Percentiles rank a stretch among this genome's conserved stretches.
These are phyloP conservation scores for Xylaria venustula DNA, from an alignment of 495 filamentous ascomycete genomes.

Conservation along the genomic window DNA sequence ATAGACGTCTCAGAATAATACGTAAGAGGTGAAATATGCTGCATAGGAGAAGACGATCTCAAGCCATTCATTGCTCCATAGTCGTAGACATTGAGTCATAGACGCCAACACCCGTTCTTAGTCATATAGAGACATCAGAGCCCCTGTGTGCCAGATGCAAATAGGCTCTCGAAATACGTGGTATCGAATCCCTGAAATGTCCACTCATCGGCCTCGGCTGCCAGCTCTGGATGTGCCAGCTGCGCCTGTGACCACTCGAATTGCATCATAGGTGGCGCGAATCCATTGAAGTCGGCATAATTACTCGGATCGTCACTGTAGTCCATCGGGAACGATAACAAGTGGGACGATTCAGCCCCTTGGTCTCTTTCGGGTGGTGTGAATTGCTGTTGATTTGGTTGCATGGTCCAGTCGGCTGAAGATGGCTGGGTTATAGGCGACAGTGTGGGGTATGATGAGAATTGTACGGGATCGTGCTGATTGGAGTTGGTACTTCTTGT, in stretches of 20 bases:
- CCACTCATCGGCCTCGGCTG: conserved; percentile 40
- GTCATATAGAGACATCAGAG: background rate
- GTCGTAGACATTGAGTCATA: background rate
- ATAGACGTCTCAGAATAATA: background rate
- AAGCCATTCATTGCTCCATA: background rate
- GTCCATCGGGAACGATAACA: background rate
- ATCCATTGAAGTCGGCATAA: conserved; percentile 18
- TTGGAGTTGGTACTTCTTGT: background rate
- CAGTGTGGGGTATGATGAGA: background rate
- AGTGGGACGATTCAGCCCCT: background rate
- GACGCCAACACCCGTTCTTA: too few species aligned
- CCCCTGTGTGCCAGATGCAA: conserved; percentile 13
- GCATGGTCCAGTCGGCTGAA: background rate
- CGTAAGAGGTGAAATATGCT: background rate
- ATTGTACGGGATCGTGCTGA: background rate
- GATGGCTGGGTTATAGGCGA: background rate
- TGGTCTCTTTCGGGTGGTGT: background rate
- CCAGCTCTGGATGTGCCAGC: conserved; percentile 20
- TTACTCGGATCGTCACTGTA: conserved; percentile 1
- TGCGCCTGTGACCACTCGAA: conserved; percentile 25
- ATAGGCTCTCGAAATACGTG: conserved; percentile 33
- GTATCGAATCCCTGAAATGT: conserved; percentile 43
- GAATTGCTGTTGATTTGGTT: background rate
- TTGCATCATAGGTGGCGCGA: conserved; percentile 26
- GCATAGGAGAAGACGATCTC: background rate